Percentiles rank a stretch among this genome's conserved stretches.
Conservation (phyloP, 768 basidiomycete genomes). For the Lactarius deliciosus region DNA sequence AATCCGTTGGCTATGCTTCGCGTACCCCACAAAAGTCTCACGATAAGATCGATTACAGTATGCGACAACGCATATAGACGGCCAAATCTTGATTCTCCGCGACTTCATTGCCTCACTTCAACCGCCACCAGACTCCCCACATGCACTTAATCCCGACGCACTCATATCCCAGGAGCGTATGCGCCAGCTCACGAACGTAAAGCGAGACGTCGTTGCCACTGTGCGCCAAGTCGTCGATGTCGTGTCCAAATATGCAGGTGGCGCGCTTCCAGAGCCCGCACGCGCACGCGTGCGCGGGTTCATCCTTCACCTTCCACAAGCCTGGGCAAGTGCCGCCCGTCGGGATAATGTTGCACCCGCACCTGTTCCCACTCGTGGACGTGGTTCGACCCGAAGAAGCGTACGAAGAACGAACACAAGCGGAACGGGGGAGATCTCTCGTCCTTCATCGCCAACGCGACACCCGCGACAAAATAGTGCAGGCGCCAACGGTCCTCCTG, state of each 20-base stretch:
- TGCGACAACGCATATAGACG: slow-evolving; percentile 83
- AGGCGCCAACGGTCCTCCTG: slow-evolving; percentile 30
- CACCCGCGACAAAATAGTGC: slow-evolving; percentile 33
- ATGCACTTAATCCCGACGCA: slow-evolving; percentile 36
- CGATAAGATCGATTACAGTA: slow-evolving; percentile 48
- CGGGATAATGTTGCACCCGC: slow-evolving; percentile 28
- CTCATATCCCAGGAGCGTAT: slow-evolving; percentile 44
- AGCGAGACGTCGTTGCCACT: slow-evolving; percentile 83
- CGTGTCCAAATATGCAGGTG: slow-evolving; percentile 80
- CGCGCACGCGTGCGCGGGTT: slow-evolving; percentile 69
- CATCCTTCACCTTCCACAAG: slow-evolving; percentile 74
- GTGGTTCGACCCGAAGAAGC: slow-evolving; percentile 23
- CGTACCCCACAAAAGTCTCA: background rate
- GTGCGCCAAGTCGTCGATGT: slow-evolving; percentile 88
- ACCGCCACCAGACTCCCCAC: slow-evolving; percentile 41
- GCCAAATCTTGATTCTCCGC: slow-evolving; percentile 79
- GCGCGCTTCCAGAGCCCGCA: slow-evolving; percentile 84
- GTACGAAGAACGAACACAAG: slow-evolving; percentile 25
- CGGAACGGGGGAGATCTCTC: slow-evolving; percentile 31
- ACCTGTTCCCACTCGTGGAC: slow-evolving; percentile 31
- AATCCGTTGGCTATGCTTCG: background rate
- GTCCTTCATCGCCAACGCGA: slow-evolving; percentile 36
- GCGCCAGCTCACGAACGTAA: slow-evolving; percentile 70
- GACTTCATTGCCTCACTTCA: slow-evolving; percentile 78
- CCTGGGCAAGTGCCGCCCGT: slow-evolving; percentile 61